Evolutionary conservation across 805 yeast genomes (phyloP), one percentile per base, ranked within the genome.

Genomic region (Wickerhamiella occidentalis): DNA sequence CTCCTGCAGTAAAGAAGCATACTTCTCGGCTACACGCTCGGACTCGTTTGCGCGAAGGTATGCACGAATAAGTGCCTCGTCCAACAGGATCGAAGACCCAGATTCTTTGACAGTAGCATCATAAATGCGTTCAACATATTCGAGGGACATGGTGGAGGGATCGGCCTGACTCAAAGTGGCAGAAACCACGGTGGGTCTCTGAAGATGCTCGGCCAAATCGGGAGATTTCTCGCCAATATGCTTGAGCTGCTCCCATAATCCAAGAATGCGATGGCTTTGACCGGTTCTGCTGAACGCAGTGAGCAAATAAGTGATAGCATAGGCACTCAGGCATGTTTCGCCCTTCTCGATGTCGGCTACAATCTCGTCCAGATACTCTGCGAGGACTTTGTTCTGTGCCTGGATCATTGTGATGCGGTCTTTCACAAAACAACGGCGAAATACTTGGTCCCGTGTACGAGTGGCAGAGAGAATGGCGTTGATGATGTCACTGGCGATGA

Each of bases 201-300:
- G 29, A 13, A 57, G 43, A 19, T 52, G 50, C 42, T 35, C 42
- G 9, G 40, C 38, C n/a, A 56, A 45, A 19, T 40, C 46, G 6
- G 25, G 40, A 11, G 26, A 19, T 3, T 9, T 15, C 26, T 36
- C 45, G 37, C 41, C 29, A 30, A 29, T 17, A 11, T 43, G 26
- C 28, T 21, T 18, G 26, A 58, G 54, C 18, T 51, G 49, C 25
- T 52, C 47, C 62, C 62, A 58, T 15, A 51, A 52, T 5, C 38
- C 30, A n/a, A 55, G 46, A 19, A 58, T 56, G 42, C 46, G 58
- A 11, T 49, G 55, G 28, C 50, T 40, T 22, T 42, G 35, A 25
- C 51, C 55, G 53, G 56, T 51, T 13, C 56, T 48, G 38, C 50
- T 48, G 35, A 55, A 55, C 2, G 62, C 58, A 2, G 61, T 57